phyloP scores from a whole-genome alignment of 2,329 filamentous ascomycete species.

The Juglanconis juglandina region DNA sequence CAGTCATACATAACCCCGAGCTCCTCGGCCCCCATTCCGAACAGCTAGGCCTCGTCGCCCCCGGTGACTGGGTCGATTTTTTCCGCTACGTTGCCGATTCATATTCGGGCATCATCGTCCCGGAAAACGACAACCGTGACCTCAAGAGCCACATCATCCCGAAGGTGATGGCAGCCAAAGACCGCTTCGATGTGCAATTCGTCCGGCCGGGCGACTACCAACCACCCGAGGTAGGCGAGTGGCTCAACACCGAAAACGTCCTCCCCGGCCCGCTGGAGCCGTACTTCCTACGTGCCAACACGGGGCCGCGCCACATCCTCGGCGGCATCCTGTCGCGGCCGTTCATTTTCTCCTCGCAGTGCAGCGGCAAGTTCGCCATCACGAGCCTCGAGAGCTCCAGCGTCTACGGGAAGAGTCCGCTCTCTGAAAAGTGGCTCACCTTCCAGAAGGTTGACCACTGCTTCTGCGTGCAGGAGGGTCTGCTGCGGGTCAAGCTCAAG shows the following conservation, averaged over 20 bases:
- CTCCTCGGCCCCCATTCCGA: slow-evolving; percentile 53
- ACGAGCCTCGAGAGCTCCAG: slow-evolving; percentile 47
- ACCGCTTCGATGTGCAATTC: slow-evolving; percentile 54
- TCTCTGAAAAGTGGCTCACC: slow-evolving; percentile 32
- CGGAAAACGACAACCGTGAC: slow-evolving; percentile 50
- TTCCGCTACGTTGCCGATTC: slow-evolving; percentile 55
- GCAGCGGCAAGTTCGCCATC: slow-evolving; percentile 48
- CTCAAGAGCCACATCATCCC: slow-evolving; percentile 47
- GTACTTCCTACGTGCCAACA: slow-evolving; percentile 51
- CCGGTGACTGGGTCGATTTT: slow-evolving; percentile 59
- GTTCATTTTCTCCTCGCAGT: slow-evolving; percentile 46
- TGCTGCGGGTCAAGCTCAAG: slow-evolving; percentile 38
- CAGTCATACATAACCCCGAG: slow-evolving; percentile 53
- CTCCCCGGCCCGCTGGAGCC: slow-evolving; percentile 35
- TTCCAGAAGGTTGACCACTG: slow-evolving; percentile 51
- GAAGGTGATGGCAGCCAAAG: slow-evolving; percentile 53
- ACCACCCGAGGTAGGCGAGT: slow-evolving; percentile 40
- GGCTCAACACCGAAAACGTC: slow-evolving; percentile 36
- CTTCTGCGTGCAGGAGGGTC: slow-evolving; percentile 45
- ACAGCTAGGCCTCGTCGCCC: slow-evolving; percentile 50
- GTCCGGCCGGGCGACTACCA: slow-evolving; percentile 39
- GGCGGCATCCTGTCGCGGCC: slow-evolving; percentile 46
- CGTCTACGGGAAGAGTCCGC: slow-evolving; percentile 32
- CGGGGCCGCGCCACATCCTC: slow-evolving; percentile 42
- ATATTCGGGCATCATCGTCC: slow-evolving; percentile 46